phyloP scores from a whole-genome alignment of 768 basidiomycete genomes.

The Neoboletus magnificus region DNA sequence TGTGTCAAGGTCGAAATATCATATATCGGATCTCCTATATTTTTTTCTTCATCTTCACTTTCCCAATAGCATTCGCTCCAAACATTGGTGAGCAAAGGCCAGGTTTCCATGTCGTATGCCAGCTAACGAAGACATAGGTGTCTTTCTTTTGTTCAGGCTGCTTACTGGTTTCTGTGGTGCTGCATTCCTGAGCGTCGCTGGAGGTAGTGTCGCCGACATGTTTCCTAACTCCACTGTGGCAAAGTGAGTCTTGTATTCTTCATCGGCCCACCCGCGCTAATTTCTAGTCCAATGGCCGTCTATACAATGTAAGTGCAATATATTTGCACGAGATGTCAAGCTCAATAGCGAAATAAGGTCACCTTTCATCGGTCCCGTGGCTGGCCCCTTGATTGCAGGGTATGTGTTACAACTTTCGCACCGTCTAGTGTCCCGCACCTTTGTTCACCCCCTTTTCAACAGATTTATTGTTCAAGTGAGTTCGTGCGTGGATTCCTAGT shows the following conservation, averaged over 20 bases:
- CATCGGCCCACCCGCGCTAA: constrained; percentile 2
- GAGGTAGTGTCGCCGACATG: constrained; percentile 58
- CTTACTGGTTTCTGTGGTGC: constrained; percentile 52
- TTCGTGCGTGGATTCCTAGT: background rate
- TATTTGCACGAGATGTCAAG: background rate
- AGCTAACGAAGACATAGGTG: constrained; percentile 33
- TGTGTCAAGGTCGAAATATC: constrained; percentile 51
- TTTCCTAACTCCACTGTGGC: constrained; percentile 55
- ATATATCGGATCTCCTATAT: constrained; percentile 62
- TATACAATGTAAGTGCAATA: constrained; percentile 40
- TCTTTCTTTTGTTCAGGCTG: constrained; percentile 61
- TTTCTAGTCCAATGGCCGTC: constrained; percentile 51
- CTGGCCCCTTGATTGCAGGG: constrained; percentile 59
- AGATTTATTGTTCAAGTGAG: constrained; percentile 70
- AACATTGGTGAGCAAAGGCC: constrained; percentile 44
- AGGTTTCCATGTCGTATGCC: background rate
- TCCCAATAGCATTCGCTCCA: constrained; percentile 72
- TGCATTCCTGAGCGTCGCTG: constrained; percentile 60
- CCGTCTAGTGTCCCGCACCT: background rate
- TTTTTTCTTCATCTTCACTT: constrained; percentile 60
- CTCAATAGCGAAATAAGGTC: constrained; percentile 22
- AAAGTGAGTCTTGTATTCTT: constrained; percentile 40
- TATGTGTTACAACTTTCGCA: constrained; percentile 29
- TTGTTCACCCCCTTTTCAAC: background rate
- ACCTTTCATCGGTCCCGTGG: constrained; percentile 56